Conservation (phyloP, 192 early-diverging fungal species). For the Haplosporangium gracile region DNA sequence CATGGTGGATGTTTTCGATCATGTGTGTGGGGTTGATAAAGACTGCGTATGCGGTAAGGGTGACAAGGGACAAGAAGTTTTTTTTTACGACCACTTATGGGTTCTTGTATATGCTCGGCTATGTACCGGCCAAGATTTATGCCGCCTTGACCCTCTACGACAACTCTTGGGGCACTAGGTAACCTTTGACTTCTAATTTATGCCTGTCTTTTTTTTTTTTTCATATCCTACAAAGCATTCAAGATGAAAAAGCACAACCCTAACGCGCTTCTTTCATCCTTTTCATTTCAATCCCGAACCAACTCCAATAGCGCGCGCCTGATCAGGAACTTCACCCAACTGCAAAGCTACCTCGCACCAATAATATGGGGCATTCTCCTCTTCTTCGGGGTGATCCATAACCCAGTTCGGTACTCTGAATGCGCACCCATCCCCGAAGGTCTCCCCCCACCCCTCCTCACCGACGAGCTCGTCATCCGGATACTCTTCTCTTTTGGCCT, state of each 20-base stretch:
- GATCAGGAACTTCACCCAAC: slow-evolving; percentile 40
- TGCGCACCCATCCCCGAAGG: slow-evolving; percentile 14
- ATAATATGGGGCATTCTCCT: slow-evolving; percentile 41
- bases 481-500: background rate
- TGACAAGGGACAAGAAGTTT: slow-evolving; percentile 57
- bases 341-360: slow-evolving; percentile 48
- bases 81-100: slow-evolving; percentile 64
- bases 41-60: slow-evolving; percentile 55
- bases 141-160: slow-evolving; percentile 70
- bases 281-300: background rate
- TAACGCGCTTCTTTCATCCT: too few relatives aligned
- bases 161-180: slow-evolving; percentile 70
- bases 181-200: background rate
- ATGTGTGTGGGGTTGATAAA: slow-evolving; percentile 61
- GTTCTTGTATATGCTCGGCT: slow-evolving; percentile 64
- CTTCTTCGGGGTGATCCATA: slow-evolving; percentile 31
- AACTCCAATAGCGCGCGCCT: slow-evolving; percentile 34
- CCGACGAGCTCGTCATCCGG: slow-evolving; percentile 15
- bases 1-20: slow-evolving; percentile 61
- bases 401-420: slow-evolving; percentile 33
- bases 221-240: too few relatives aligned
- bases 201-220: background rate
- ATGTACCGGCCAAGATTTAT: slow-evolving; percentile 71
- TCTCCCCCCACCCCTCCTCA: slow-evolving; percentile 17
- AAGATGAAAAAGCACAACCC: too few relatives aligned